Evolutionary conservation across 257 asterid genomes (phyloP), one percentile per base, ranked within the genome.

Genomic region (Voacanga thouarsii): DNA sequence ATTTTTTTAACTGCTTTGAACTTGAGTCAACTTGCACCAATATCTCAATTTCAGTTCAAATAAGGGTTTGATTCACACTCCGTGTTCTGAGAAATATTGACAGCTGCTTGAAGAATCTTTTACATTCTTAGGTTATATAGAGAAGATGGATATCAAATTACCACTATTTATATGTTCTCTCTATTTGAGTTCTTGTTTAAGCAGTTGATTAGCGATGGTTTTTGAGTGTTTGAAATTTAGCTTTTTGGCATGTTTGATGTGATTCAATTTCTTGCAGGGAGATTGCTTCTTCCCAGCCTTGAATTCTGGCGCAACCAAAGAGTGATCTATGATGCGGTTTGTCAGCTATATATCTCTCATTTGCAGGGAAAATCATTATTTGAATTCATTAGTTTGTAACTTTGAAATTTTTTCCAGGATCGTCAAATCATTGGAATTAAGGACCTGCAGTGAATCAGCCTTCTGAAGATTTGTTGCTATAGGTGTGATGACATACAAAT

Each of bases 231-330:
- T 60, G 39, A 61, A 28, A 39, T 41, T 24, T 45, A n/a, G 74
- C 33, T 69, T 6, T 28, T 69, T 24, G 5, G 41, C 57, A 28
- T 49, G 65, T 37, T 56, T 72, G 55, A 60, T 72, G 70, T 41
- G 75, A 45, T 39, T 43, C n/a, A 68, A 73, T 50, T 9, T 71
- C 73, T 68, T 85, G 75, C 88, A 91, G 97, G 97, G 80, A 91
- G 97, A 83, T 74, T 88, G 85, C 89, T 87, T 83, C 82, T 85
- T 79, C 97, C 94, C 66, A 72, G 76, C 33, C 84, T 92, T 87
- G 92, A 85, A 76, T 92, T 82, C 78, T 92, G 97, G 97, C 90
- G 92, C 83, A 92, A 91, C 76, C 90, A 92, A 82, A 87, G 77
- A 75, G 91, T 89, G 43, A 56, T 89, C 78, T 92, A 90, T 82